phyloP scores from a whole-genome alignment of 345 rosid genomes.

The Pelargonium nanum region DNA sequence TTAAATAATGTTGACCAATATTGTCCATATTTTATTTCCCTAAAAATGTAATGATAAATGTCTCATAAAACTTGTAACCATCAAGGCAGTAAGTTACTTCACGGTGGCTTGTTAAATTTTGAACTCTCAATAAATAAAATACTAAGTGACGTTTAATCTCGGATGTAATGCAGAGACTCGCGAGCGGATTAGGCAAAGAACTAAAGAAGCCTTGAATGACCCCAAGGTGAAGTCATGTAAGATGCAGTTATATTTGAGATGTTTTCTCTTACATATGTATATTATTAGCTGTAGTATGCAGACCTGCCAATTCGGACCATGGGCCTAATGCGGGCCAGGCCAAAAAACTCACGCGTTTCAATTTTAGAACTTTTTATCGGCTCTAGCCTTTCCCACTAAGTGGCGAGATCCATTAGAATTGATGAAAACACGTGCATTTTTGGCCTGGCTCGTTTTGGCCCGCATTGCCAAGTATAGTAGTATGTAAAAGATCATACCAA shows the following conservation, averaged over 20 bases:
- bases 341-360: too few species aligned
- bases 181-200: conserved; percentile 62
- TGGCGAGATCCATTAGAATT: too few species aligned
- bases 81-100: not conserved
- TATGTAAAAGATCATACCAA: not conserved
- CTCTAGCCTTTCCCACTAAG: too few species aligned
- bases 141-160: conserved; percentile 5
- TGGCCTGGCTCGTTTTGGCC: too few species aligned
- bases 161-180: conserved; percentile 46
- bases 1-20: too few species aligned
- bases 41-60: too few species aligned
- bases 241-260: conserved; percentile 29
- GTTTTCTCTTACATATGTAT: not conserved
- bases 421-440: too few species aligned
- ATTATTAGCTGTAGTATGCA: not conserved
- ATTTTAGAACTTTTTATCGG: too few species aligned
- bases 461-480: too few species aligned
- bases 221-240: conserved; percentile 95
- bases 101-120: not conserved
- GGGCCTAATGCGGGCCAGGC: too few species aligned
- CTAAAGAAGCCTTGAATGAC: conserved; percentile 70
- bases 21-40: too few species aligned
- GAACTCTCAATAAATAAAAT: not conserved
- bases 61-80: not conserved
- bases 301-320: too few species aligned